Evolutionary conservation across 768 basidiomycete genomes (phyloP).

Genomic region (Paxillus rubicundulus): DNA sequence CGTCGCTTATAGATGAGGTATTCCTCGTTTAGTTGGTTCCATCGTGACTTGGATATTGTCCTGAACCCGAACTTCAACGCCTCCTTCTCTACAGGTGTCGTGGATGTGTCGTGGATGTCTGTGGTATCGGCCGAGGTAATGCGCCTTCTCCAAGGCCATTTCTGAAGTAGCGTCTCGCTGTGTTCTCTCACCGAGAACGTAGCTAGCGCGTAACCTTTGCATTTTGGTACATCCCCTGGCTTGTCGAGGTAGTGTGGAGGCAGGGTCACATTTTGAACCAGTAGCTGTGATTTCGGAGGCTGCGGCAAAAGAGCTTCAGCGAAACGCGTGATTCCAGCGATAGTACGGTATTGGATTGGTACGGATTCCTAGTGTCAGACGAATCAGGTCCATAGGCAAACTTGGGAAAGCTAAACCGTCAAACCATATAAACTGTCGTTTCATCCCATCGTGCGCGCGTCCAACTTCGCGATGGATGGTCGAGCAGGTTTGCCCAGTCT

Average conservation of each 20-base stretch:
- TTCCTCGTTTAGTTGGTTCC: constrained; percentile 65
- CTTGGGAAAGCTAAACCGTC: constrained; percentile 17
- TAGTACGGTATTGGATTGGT: constrained; percentile 50
- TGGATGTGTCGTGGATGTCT: neutral
- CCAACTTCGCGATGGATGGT: constrained; percentile 24
- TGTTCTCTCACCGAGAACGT: constrained; percentile 45
- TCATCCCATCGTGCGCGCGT: constrained; percentile 57
- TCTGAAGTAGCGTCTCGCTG: constrained; percentile 39
- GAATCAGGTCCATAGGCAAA: constrained; percentile 1
- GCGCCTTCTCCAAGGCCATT: constrained; percentile 62
- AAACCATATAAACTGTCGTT: constrained; percentile 65
- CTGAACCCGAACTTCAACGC: constrained; percentile 62
- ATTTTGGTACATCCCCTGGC: constrained; percentile 51
- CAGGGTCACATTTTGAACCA: constrained; percentile 53
- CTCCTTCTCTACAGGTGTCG: constrained; percentile 30
- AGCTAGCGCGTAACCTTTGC: constrained; percentile 76
- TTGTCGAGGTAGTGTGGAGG: constrained; percentile 66
- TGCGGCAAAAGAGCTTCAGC: constrained; percentile 34
- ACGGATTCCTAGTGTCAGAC: constrained; percentile 59
- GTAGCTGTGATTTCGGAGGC: constrained; percentile 8
- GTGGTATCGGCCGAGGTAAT: neutral
- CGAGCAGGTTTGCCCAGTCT: constrained; percentile 35
- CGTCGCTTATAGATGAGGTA: constrained; percentile 61
- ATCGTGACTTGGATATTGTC: constrained; percentile 50
- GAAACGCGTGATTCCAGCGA: constrained; percentile 51